These are phyloP conservation scores for Vigna hirtella DNA, from an alignment of 306 rosid species.

Conservation along the genomic window DNA sequence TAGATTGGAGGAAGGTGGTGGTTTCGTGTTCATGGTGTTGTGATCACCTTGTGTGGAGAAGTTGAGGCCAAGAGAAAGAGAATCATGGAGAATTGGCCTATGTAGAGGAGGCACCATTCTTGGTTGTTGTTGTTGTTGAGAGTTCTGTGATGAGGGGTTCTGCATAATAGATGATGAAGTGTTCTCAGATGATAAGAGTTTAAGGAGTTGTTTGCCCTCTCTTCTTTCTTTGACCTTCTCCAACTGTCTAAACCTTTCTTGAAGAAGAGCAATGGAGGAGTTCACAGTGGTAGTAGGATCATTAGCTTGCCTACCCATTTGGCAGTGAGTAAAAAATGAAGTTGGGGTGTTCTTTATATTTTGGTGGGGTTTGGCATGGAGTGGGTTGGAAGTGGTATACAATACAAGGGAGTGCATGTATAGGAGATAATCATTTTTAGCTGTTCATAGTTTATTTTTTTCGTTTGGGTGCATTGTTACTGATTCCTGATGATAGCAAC, in stretches of 20 bases:
- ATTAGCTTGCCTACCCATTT: slow-evolving; percentile 74
- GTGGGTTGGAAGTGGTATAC: slow-evolving; percentile 60
- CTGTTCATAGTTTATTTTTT: slow-evolving; percentile 45
- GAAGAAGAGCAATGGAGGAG: slow-evolving; percentile 92
- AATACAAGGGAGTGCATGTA: slow-evolving; percentile 48
- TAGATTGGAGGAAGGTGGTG: slow-evolving; percentile 43
- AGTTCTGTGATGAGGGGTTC: slow-evolving; percentile 42
- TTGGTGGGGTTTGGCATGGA: slow-evolving; percentile 56
- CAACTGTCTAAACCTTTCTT: slow-evolving; percentile 90
- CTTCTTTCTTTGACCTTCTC: slow-evolving; percentile 92
- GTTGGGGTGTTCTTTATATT: slow-evolving; percentile 43
- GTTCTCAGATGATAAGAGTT: slow-evolving; percentile 48
- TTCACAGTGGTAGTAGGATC: slow-evolving; percentile 67
- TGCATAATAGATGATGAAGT: slow-evolving; percentile 30
- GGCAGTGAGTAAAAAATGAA: slow-evolving; percentile 39
- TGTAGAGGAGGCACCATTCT: slow-evolving; percentile 36
- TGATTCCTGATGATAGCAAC: slow-evolving; percentile 58
- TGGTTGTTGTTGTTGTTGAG: slow-evolving; percentile 49
- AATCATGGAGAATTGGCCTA: slow-evolving; percentile 47
- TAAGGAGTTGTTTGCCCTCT: slow-evolving; percentile 73
- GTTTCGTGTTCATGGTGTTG: slow-evolving; percentile 33
- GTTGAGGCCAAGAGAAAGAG: slow-evolving; percentile 73
- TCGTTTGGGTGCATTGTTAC: slow-evolving; percentile 48
- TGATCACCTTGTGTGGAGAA: slow-evolving; percentile 49
- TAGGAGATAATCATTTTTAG: slow-evolving; percentile 51